Evolutionary conservation across 108 stramenopile species (phyloP), one percentile per base, ranked within the genome.

Genomic region (Skeletonema tropicum): DNA sequence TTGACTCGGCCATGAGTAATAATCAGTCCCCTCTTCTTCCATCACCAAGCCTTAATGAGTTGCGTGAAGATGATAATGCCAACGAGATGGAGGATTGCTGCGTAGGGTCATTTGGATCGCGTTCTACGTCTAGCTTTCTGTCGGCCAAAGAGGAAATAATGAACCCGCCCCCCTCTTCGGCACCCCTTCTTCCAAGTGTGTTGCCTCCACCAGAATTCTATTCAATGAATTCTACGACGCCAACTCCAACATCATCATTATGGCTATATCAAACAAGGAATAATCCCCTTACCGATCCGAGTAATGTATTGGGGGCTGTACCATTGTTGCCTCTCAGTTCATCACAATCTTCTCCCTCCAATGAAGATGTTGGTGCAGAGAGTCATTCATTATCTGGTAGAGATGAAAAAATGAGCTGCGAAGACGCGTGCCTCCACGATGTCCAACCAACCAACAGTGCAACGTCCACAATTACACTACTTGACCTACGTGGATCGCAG

Each of bases 401-500:
- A 26, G 63, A 60, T 60, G 68, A 42, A 26, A n/a, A 42, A 26
- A n/a, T 39, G 35, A 21, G 12, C 38, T 66, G 46, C 21, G 36
- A 71, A 55, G 62, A 52, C 11, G 29, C 62, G 25, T 66, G 10
- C 48, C 11, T 21, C 29, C 17, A 23, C n/a, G 38, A 30, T 60
- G 25, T 38, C 61, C 36, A 12, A 30, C 29, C 71, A 32, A 21
- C 42, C 3, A 15, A 17, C 33, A 25, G 65, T 57, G 29, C 65
- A 23, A 70, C 66, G 32, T 72, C 86, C 14, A 46, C 80, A 38
- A 49, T 90, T 19, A 88, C 84, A 13, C 66, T 89, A 2, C 71
- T 94, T n/a, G 93, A 94, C 77, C 64, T 94, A 11, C 80, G 93
- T 39, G 90, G 90, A 8, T 94, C 93, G 15, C 87, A 86, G 60